phyloP scores from a whole-genome alignment of 805 yeast species.

The Hemisphaericaspora nanyangensis region DNA sequence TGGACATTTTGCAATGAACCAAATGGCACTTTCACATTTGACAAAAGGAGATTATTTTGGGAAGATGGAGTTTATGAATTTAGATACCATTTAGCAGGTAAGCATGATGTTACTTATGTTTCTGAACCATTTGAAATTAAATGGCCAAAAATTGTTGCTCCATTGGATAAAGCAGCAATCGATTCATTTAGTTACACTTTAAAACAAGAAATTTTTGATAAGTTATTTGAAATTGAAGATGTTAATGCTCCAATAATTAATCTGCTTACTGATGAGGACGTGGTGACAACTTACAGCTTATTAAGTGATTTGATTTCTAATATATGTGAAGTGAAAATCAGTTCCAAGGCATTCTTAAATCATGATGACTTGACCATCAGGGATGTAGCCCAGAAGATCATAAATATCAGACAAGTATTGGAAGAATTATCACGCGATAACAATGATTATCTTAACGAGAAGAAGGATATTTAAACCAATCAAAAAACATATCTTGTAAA shows the following conservation, averaged over 20 bases:
- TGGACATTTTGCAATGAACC: conserved; percentile 45
- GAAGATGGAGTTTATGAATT: conserved; percentile 72
- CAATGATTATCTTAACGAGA: conserved; percentile 2
- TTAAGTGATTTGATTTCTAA: conserved; percentile 26
- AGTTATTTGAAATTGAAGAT: conserved; percentile 21
- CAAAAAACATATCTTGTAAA: background rate
- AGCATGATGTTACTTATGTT: conserved; percentile 65
- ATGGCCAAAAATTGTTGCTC: conserved; percentile 35
- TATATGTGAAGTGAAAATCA: conserved; percentile 35
- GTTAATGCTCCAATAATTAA: conserved; percentile 24
- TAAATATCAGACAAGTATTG: conserved; percentile 32
- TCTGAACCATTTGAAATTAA: conserved; percentile 65
- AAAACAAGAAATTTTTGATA: conserved; percentile 27
- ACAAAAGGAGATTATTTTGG: conserved; percentile 49
- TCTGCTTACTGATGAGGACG: conserved; percentile 21
- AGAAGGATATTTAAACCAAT: conserved; percentile 6
- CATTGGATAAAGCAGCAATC: conserved; percentile 25
- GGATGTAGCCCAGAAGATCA: conserved; percentile 28
- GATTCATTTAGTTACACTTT: conserved; percentile 28
- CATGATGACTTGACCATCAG: conserved; percentile 22
- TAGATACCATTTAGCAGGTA: conserved; percentile 62
- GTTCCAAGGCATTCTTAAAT: conserved; percentile 33
- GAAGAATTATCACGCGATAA: conserved; percentile 23
- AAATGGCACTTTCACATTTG: conserved; percentile 49
- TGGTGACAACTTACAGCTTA: conserved; percentile 25